Percentiles rank a stretch among this genome's conserved stretches.
These are phyloP conservation scores for Metschnikowia borealis DNA, from an alignment of 805 yeast genomes.

Conservation along the genomic window DNA sequence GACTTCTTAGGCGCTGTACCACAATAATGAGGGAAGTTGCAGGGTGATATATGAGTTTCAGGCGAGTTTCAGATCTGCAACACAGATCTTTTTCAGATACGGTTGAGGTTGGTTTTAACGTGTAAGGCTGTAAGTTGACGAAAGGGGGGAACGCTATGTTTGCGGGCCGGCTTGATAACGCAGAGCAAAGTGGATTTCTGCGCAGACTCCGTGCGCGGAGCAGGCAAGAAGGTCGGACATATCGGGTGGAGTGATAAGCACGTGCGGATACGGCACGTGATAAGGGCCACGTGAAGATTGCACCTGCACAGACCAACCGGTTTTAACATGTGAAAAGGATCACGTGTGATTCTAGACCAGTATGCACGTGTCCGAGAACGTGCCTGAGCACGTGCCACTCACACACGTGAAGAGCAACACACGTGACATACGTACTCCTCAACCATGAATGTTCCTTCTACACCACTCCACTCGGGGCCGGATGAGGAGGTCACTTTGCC, in stretches of 20 bases:
- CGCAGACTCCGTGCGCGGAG: conserved; percentile 3
- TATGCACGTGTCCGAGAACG: too few relatives aligned
- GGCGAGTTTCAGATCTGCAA: neutral
- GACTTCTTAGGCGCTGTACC: neutral
- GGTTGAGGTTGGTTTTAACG: neutral
- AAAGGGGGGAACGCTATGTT: neutral
- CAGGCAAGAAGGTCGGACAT: neutral
- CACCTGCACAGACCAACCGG: too few relatives aligned
- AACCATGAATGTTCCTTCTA: conserved; percentile 22
- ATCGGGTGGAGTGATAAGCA: neutral
- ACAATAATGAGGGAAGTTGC: neutral
- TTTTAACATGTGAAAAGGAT: too few relatives aligned
- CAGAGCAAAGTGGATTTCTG: conserved; percentile 1
- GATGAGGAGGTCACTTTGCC: conserved; percentile 34
- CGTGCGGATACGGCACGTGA: neutral
- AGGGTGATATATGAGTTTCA: neutral
- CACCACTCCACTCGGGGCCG: conserved; percentile 34
- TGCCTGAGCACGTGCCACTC: neutral
- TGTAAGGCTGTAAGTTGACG: neutral
- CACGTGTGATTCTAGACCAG: too few relatives aligned
- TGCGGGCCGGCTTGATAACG: conserved; percentile 3
- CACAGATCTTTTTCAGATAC: neutral
- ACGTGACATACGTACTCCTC: too few relatives aligned
- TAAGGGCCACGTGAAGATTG: neutral
- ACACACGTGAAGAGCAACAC: neutral